Conservation (phyloP, 768 basidiomycete species). For the Collybia sordida region DNA sequence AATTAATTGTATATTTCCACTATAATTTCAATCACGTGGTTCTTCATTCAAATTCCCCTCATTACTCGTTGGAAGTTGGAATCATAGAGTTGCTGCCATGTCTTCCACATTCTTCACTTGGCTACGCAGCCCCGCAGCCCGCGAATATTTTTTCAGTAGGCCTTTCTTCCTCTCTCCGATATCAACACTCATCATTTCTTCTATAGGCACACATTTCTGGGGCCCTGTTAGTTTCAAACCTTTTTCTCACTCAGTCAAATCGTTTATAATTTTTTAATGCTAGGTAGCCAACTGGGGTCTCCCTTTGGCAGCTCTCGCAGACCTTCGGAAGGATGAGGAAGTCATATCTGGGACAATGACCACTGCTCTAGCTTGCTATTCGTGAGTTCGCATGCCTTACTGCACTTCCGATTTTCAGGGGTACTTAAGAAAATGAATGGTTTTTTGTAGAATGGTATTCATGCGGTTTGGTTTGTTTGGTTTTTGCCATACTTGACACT, state of each 20-base stretch:
- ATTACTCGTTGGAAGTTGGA: no score
- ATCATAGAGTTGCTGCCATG: constrained; percentile 48
- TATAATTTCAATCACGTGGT: no score
- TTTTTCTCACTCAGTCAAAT: constrained; percentile 1
- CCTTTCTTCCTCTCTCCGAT: constrained; percentile 6
- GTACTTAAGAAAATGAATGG: constrained; percentile 6
- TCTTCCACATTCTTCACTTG: constrained; percentile 85
- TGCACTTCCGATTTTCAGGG: constrained; percentile 6
- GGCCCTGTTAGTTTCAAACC: constrained; percentile 74
- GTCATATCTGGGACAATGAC: constrained; percentile 98
- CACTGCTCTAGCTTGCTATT: constrained; percentile 84
- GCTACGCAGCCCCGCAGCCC: constrained; percentile 87
- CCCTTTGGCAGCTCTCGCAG: constrained; percentile 88
- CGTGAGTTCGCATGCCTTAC: constrained; percentile 62
- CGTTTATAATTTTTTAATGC: constrained; percentile 5
- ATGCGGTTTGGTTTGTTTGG: constrained; percentile 83
- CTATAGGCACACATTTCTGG: constrained; percentile 94
- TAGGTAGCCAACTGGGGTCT: constrained; percentile 99
- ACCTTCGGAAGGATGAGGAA: constrained; percentile 92
- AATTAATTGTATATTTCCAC: no score
- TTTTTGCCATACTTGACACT: background rate
- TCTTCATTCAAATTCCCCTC: no score
- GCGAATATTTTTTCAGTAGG: constrained; percentile 95
- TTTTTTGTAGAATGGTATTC: constrained; percentile 64
- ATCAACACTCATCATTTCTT: constrained; percentile 3